Conservation (phyloP, 768 basidiomycete genomes). For the Polyporus arcularius region DNA sequence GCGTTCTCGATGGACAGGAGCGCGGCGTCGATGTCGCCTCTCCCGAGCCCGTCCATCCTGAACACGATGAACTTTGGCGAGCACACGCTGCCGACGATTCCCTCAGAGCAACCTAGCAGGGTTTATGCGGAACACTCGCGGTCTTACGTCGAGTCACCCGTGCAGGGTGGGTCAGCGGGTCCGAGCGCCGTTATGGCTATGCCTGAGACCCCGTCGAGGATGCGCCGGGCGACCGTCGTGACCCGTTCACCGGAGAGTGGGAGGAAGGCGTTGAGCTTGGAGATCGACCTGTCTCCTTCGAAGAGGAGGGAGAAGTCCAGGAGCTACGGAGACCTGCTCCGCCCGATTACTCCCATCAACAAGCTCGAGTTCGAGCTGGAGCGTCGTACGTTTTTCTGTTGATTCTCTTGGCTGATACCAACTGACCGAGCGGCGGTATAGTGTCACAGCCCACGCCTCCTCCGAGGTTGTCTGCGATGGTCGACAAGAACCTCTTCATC, state of each 20-base stretch:
- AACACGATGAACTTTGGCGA: conserved; percentile 17
- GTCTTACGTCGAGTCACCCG: neutral
- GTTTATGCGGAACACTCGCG: neutral
- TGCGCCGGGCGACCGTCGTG: conserved; percentile 66
- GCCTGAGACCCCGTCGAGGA: conserved; percentile 36
- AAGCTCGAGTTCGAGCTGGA: conserved; percentile 66
- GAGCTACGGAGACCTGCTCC: conserved; percentile 63
- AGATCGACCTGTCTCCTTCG: conserved; percentile 58
- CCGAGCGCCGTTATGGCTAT: conserved; percentile 16
- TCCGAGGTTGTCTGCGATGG: conserved; percentile 60
- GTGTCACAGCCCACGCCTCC: conserved; percentile 26
- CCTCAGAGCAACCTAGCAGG: conserved; percentile 25
- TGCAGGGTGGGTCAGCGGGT: neutral
- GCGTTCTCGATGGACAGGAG: conserved; percentile 23
- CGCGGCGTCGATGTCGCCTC: conserved; percentile 8
- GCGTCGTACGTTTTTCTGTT: conserved; percentile 47
- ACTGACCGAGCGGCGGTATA: conserved; percentile 1
- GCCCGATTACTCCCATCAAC: conserved; percentile 67
- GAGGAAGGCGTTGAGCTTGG: conserved; percentile 22
- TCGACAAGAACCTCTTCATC: conserved; percentile 72
- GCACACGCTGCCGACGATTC: conserved; percentile 26
- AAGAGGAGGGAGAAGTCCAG: conserved; percentile 67
- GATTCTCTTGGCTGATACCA: neutral
- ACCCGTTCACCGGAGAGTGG: conserved; percentile 56
- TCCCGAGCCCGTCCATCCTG: conserved; percentile 15